Evolutionary conservation across 208 protist genomes (phyloP).

Genomic region (Leishmania mexicana): DNA sequence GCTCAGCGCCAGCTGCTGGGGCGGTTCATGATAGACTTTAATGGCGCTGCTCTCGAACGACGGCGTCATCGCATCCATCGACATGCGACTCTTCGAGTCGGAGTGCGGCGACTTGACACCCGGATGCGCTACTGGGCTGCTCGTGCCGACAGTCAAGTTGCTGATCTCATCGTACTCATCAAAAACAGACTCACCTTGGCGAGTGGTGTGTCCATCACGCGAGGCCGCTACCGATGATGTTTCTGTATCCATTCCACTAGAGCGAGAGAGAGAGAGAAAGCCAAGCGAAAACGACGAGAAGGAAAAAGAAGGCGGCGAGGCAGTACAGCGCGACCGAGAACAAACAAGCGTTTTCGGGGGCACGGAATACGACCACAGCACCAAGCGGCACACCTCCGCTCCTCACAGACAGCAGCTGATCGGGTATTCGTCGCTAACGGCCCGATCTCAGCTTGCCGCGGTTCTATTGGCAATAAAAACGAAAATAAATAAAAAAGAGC

Average conservation of each 20-base stretch:
- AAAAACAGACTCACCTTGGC: constrained; percentile 19
- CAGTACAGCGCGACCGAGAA: not conserved
- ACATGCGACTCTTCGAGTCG: constrained; percentile 22
- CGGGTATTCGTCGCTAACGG: not conserved
- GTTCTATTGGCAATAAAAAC: not conserved
- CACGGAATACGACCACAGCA: not conserved
- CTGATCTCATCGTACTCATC: constrained; percentile 56
- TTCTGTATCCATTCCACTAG: constrained; percentile 21
- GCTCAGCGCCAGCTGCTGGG: constrained; percentile 47
- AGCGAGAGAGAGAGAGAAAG: not conserved
- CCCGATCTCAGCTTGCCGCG: not conserved
- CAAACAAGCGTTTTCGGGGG: not conserved
- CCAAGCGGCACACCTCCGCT: too few species aligned
- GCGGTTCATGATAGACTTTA: constrained; percentile 5
- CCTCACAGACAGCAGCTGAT: not conserved
- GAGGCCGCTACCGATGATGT: constrained; percentile 11
- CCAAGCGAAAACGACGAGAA: not conserved
- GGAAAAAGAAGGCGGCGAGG: not conserved
- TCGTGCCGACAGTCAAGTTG: constrained; percentile 43
- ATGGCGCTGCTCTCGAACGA: constrained; percentile 4
- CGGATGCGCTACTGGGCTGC: constrained; percentile 12
- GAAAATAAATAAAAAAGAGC: not conserved
- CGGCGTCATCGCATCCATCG: not conserved
- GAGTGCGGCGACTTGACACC: constrained; percentile 9
- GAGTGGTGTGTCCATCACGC: constrained; percentile 8